Conservation (phyloP, 257 asterid species). For the Lavandula angustifolia region DNA sequence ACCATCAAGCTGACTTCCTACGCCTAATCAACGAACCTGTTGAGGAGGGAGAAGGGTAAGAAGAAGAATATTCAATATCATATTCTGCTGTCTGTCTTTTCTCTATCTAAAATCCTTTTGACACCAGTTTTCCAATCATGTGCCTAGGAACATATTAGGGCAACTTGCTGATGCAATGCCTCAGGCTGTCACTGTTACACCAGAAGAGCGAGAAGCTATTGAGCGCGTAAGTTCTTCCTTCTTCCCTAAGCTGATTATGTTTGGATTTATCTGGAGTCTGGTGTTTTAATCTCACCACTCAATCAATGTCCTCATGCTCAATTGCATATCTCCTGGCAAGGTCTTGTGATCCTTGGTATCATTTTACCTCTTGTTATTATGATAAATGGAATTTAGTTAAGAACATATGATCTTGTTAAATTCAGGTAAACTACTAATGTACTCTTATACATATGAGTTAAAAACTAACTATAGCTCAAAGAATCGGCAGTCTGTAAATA, state of each 20-base stretch:
- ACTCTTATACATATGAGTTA: too few species aligned
- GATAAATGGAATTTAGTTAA: not conserved
- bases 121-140: conserved; percentile 11
- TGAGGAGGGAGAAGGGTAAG: conserved; percentile 75
- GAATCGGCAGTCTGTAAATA: not conserved
- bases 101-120: conserved; percentile 7
- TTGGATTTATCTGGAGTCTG: not conserved
- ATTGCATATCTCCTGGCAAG: not conserved
- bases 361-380: not conserved
- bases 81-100: not conserved
- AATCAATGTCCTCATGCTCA: not conserved
- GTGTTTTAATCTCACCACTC: not conserved
- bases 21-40: conserved; percentile 86
- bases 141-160: conserved; percentile 60
- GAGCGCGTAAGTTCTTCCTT: conserved; percentile 60
- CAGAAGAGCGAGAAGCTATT: conserved; percentile 85
- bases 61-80: conserved; percentile 3
- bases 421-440: too few species aligned
- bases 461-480: not conserved
- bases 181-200: conserved; percentile 76
- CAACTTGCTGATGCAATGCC: conserved; percentile 79
- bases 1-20: conserved; percentile 82
- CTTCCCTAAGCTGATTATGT: not conserved
- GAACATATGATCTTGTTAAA: too few species aligned
- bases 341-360: not conserved